Evolutionary conservation across 768 basidiomycete genomes (phyloP).

Genomic region (Daedaleopsis sinensis): DNA sequence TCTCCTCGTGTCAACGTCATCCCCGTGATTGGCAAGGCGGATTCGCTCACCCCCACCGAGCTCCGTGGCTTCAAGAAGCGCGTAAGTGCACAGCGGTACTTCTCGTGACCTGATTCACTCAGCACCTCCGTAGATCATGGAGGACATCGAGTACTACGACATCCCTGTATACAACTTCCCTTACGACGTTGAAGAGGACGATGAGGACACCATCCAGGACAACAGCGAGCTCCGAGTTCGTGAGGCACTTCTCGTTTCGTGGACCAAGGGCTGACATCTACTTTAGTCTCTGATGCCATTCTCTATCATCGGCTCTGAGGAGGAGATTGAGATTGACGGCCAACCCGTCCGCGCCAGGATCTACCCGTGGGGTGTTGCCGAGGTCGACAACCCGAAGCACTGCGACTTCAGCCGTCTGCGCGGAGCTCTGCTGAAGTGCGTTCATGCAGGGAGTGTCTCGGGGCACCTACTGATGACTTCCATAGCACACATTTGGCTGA

Average conservation of each 20-base stretch:
- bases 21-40: slow-evolving; percentile 96
- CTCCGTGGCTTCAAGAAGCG: slow-evolving; percentile 96
- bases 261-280: slow-evolving; percentile 7
- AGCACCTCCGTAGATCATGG: slow-evolving; percentile 79
- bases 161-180: slow-evolving; percentile 99
- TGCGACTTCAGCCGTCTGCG: slow-evolving; percentile 96
- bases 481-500: slow-evolving; percentile 90
- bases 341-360: slow-evolving; percentile 90
- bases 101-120: slow-evolving; percentile 8
- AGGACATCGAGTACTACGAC: slow-evolving; percentile 97
- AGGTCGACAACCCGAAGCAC: slow-evolving; percentile 99
- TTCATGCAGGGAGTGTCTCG: slow-evolving; percentile 11
- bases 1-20: slow-evolving; percentile 99
- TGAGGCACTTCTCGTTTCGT: slow-evolving; percentile 7
- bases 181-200: slow-evolving; percentile 98
- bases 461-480: slow-evolving; percentile 1
- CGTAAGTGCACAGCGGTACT: slow-evolving; percentile 41
- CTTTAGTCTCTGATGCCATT: slow-evolving; percentile 88
- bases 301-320: slow-evolving; percentile 96
- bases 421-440: slow-evolving; percentile 87
- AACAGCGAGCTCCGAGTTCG: slow-evolving; percentile 91
- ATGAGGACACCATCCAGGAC: slow-evolving; percentile 97
- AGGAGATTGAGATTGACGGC: slow-evolving; percentile 93
- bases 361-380: slow-evolving; percentile 98
- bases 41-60: slow-evolving; percentile 91